Percentiles rank a stretch among this genome's conserved stretches.
phyloP scores from a whole-genome alignment of 805 yeast species.

The Grigorovia jiainica region DNA sequence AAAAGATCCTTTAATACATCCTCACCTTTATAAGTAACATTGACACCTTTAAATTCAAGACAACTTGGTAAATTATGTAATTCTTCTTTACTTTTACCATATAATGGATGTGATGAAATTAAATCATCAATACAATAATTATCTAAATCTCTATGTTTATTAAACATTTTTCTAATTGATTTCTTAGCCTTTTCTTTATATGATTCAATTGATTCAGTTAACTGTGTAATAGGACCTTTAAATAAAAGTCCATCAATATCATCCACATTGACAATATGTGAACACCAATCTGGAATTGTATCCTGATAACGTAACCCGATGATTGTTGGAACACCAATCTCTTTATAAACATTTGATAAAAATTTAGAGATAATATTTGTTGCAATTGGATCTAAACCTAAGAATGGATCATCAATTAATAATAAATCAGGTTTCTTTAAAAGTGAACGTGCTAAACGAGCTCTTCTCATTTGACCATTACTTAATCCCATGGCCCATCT shows the following conservation, averaged over 20 bases:
- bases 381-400: slow-evolving; percentile 81
- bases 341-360: slow-evolving; percentile 11
- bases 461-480: slow-evolving; percentile 90
- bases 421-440: slow-evolving; percentile 55
- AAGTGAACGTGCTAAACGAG: slow-evolving; percentile 71
- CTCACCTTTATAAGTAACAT: slow-evolving; percentile 55
- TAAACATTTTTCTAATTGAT: not conserved
- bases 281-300: slow-evolving; percentile 67
- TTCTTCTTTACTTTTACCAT: slow-evolving; percentile 7
- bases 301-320: slow-evolving; percentile 78
- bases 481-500: slow-evolving; percentile 82
- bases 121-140: slow-evolving; percentile 14
- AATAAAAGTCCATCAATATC: slow-evolving; percentile 38
- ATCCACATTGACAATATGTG: slow-evolving; percentile 58
- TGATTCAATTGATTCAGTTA: slow-evolving; percentile 15
- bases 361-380: slow-evolving; percentile 44
- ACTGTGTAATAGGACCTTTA: slow-evolving; percentile 36
- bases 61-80: slow-evolving; percentile 16
- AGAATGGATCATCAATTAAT: slow-evolving; percentile 82
- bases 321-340: slow-evolving; percentile 35
- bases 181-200: slow-evolving; percentile 11
- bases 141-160: not conserved
- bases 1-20: slow-evolving; percentile 49
- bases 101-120: slow-evolving; percentile 18
- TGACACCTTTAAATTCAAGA: slow-evolving; percentile 51